Percentiles rank a stretch among this genome's conserved stretches.
These are phyloP conservation scores for Entophlyctis luteolus DNA, from an alignment of 192 early-diverging fungal genomes.

Conservation along the genomic window DNA sequence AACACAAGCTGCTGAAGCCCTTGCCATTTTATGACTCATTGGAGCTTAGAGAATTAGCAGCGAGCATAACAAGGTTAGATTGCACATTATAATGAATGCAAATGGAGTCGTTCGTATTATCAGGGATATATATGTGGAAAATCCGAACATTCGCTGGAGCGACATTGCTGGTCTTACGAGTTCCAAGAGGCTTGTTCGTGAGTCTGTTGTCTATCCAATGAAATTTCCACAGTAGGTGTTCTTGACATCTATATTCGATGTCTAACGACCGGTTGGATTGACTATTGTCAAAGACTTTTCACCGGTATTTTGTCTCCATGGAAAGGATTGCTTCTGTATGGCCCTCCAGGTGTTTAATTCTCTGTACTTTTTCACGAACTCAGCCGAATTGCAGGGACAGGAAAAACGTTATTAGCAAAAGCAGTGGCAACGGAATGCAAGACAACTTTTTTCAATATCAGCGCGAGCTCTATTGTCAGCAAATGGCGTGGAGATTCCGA, in stretches of 20 bases:
- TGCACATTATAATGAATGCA: background rate
- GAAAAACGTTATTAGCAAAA: constrained; percentile 56
- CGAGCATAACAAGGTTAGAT: constrained; percentile 42
- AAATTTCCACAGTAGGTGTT: constrained; percentile 41
- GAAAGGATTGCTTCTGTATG: constrained; percentile 56
- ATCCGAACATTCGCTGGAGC: constrained; percentile 47
- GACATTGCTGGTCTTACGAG: constrained; percentile 49
- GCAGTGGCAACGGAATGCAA: constrained; percentile 59
- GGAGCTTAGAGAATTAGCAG: constrained; percentile 49
- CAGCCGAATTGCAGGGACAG: constrained; percentile 32
- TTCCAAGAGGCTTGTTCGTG: constrained; percentile 48
- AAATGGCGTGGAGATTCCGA: constrained; percentile 59
- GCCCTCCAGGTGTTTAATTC: constrained; percentile 35
- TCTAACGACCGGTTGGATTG: background rate
- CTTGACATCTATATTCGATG: background rate
- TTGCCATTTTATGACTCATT: constrained; percentile 43
- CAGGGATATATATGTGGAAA: constrained; percentile 51
- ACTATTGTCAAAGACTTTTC: constrained; percentile 30
- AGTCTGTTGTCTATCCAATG: constrained; percentile 53
- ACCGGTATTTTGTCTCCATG: constrained; percentile 51
- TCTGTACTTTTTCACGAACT: constrained; percentile 6
- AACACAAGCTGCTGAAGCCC: constrained; percentile 43
- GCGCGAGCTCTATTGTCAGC: constrained; percentile 50
- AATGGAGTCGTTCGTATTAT: background rate
- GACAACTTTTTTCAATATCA: constrained; percentile 60